Evolutionary conservation across 106 monocot genomes (phyloP), one percentile per base, ranked within the genome.

Genomic region (Allium cepa): DNA sequence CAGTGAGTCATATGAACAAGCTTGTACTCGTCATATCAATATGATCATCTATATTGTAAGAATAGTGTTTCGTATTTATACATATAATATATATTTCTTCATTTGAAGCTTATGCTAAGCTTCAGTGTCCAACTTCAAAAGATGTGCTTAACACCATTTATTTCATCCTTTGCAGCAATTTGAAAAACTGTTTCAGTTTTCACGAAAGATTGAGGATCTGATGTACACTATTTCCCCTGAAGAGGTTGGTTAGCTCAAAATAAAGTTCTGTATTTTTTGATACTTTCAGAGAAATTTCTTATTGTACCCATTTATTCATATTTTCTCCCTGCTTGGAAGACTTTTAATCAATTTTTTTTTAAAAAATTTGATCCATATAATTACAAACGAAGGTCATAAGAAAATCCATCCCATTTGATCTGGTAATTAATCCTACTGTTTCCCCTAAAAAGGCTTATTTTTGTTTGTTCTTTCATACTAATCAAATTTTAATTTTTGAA

Each of bases 1-100:
- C 60, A 99, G 93, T 74, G 99, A 99, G 81, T 69, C 90, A 51
- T 99, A 99, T 68, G 93, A 99, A 62, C 99, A 87, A 49, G 93
- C 99, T 60, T 90, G 99, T 71, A 87, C 90, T 50, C 78, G 90
- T 58, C 90, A 93, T 79, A 90, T 93, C 47, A 82, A 70, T 73
- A 73, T 79, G 65, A 83, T 99, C 59, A 99, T 99, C 72, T 83
- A 80, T 69, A 64, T 75, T 73, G 99, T 99, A 87, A 81, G 90
- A 64, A 57, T 18, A 4, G 36, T 36, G 36, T 36, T 36, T 36
- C 99, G 85, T 48, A 90, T 92, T 60, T 90, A 93, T 71, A 87
- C 90, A 47, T 76, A 87, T 58, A 87, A 93, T 78, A 87, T 93
- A 26, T 80, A 68, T 73, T 71, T 79, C 62, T 81, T 99, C 59